Conservation (phyloP, 257 asterid species). For the Craterostigma plantagineum region DNA sequence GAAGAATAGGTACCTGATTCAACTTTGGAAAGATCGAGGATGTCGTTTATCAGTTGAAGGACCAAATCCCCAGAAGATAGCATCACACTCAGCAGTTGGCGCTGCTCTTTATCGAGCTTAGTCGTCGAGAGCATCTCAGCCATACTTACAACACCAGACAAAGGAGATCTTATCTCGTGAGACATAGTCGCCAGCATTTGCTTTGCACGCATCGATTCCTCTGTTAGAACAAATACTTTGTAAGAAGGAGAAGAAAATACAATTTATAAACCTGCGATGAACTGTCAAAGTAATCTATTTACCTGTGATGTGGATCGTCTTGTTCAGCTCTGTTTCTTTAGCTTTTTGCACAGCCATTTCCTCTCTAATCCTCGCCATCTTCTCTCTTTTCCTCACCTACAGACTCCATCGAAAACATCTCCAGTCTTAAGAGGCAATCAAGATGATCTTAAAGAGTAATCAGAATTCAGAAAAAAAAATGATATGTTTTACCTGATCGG, state of each 20-base stretch:
- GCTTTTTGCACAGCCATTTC: slow-evolving; percentile 91
- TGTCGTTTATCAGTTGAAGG: slow-evolving; percentile 70
- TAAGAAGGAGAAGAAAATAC: too few species aligned
- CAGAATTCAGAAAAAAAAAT: too few species aligned
- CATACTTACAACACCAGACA: slow-evolving; percentile 90
- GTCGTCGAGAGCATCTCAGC: slow-evolving; percentile 76
- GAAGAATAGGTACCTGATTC: slow-evolving; percentile 17
- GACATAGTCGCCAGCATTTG: slow-evolving; percentile 98
- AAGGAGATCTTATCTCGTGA: slow-evolving; percentile 86
- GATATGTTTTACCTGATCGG: slow-evolving; percentile 47
- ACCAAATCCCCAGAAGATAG: slow-evolving; percentile 30
- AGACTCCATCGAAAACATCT: too few species aligned
- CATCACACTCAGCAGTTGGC: slow-evolving; percentile 35
- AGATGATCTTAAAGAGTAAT: too few species aligned
- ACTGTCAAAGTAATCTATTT: neutral
- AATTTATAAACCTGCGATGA: too few species aligned
- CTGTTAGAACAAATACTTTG: slow-evolving; percentile 14
- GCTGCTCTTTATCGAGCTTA: slow-evolving; percentile 62
- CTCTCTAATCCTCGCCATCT: slow-evolving; percentile 75
- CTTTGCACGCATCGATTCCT: slow-evolving; percentile 91
- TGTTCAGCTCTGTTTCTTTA: slow-evolving; percentile 84
- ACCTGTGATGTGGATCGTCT: slow-evolving; percentile 85
- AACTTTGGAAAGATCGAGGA: slow-evolving; percentile 84
- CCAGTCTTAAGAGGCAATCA: too few species aligned
- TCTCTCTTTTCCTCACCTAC: slow-evolving; percentile 69